Evolutionary conservation across 2,329 filamentous ascomycete genomes (phyloP).

Genomic region (Periconia macrospinosa): DNA sequence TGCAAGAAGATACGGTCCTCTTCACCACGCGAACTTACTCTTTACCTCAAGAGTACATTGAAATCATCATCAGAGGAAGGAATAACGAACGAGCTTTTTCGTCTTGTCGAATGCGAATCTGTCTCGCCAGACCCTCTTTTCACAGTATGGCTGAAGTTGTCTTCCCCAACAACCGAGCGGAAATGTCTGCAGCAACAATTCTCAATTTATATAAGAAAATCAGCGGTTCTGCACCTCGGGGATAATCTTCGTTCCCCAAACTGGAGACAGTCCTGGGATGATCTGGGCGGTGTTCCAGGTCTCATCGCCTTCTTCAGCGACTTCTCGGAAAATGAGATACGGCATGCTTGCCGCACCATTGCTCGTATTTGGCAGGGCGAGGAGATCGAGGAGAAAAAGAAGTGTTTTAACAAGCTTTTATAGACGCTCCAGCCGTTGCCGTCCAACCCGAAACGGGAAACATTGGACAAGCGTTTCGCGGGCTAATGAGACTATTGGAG

Average conservation of each 20-base stretch:
- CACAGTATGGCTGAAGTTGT: slow-evolving; percentile 26
- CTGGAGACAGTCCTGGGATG: slow-evolving; percentile 33
- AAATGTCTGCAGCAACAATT: slow-evolving; percentile 23
- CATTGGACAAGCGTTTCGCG: slow-evolving; percentile 22
- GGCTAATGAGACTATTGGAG: slow-evolving; percentile 31
- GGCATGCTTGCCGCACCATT: slow-evolving; percentile 19
- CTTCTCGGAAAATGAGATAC: slow-evolving; percentile 30
- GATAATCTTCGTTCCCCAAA: slow-evolving; percentile 14
- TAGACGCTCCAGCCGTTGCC: slow-evolving; percentile 20
- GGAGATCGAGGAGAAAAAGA: slow-evolving; percentile 18
- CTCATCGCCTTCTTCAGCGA: slow-evolving; percentile 24
- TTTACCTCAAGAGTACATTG: background rate
- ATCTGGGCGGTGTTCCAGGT: slow-evolving; percentile 25
- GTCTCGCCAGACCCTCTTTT: slow-evolving; percentile 21
- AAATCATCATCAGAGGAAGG: background rate
- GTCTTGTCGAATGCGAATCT: slow-evolving; percentile 11
- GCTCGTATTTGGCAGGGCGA: slow-evolving; percentile 12
- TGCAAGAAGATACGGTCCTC: background rate
- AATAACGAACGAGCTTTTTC: slow-evolving; percentile 1
- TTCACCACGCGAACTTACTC: background rate
- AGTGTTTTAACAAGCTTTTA: slow-evolving; percentile 21
- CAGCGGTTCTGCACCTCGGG: slow-evolving; percentile 21
- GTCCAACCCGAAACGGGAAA: slow-evolving; percentile 16
- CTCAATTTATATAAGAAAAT: slow-evolving; percentile 22
- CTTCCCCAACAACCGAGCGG: slow-evolving; percentile 16